A percentile compares a stretch with the other conserved stretches of the same genome.
These are phyloP conservation scores for Trametes hirsuta DNA, from an alignment of 1,284 basidiomycete species.

Conservation along the genomic window DNA sequence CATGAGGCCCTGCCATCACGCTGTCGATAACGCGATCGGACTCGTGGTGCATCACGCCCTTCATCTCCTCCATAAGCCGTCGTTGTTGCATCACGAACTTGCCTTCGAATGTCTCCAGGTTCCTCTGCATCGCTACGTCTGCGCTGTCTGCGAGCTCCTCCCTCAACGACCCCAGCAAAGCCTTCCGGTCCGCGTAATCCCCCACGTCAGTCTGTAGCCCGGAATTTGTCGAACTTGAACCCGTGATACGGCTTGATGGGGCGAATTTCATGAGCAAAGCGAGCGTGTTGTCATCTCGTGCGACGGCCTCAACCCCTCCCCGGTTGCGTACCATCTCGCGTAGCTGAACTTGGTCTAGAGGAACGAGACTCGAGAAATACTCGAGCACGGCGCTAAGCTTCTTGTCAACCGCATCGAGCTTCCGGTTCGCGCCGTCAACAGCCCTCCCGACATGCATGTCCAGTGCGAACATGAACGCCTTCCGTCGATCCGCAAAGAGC, in stretches of 20 bases:
- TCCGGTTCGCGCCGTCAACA: slow-evolving; percentile 38
- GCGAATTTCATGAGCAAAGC: slow-evolving; percentile 16
- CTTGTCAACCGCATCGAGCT: slow-evolving; percentile 32
- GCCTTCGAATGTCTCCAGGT: slow-evolving; percentile 30
- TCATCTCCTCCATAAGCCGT: slow-evolving; percentile 28
- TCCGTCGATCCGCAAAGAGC: slow-evolving; percentile 38
- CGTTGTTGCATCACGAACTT: slow-evolving; percentile 35
- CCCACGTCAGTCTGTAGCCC: neutral
- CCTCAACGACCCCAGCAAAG: slow-evolving; percentile 32
- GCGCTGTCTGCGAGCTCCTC: slow-evolving; percentile 28
- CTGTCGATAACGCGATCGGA: slow-evolving; percentile 31
- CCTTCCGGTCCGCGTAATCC: neutral
- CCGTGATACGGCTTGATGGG: neutral
- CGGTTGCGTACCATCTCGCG: slow-evolving; percentile 18
- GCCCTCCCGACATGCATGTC: slow-evolving; percentile 38
- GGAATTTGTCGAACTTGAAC: neutral
- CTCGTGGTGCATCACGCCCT: slow-evolving; percentile 24
- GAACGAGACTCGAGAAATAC: slow-evolving; percentile 14
- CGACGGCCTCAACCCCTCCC: slow-evolving; percentile 23
- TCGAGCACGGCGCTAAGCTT: slow-evolving; percentile 20
- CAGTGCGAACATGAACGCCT: slow-evolving; percentile 39
- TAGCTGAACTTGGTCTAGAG: slow-evolving; percentile 23
- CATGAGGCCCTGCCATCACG: slow-evolving; percentile 29
- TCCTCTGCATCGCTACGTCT: slow-evolving; percentile 28
- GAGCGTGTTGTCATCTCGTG: slow-evolving; percentile 22